phyloP scores from a whole-genome alignment of 352 stramenopile species.

The Aphanomyces euteiches region DNA sequence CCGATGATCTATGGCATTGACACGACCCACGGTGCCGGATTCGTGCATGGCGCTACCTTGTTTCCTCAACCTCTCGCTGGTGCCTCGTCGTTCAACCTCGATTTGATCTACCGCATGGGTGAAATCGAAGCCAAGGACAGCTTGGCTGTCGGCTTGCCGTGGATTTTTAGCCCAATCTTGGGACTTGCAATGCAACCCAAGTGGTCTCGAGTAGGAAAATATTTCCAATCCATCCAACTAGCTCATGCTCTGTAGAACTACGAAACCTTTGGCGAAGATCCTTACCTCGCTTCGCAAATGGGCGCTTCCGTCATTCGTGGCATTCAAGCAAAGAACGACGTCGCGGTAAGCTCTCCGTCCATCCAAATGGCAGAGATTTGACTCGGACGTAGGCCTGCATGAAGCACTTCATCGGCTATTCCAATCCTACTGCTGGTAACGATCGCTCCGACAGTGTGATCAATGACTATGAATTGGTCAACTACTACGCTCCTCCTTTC shows the following conservation, averaged over 20 bases:
- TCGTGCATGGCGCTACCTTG: conserved; percentile 71
- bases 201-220: neutral
- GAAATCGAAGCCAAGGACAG: conserved; percentile 79
- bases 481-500: conserved; percentile 82
- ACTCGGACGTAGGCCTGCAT: conserved; percentile 55
- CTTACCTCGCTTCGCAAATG: conserved; percentile 76
- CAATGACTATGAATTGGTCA: conserved; percentile 74
- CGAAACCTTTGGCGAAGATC: conserved; percentile 94
- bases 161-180: conserved; percentile 88
- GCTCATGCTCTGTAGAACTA: conserved; percentile 43
- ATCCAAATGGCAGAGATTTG: neutral
- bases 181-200: conserved; percentile 72
- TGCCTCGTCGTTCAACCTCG: conserved; percentile 84
- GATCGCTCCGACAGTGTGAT: conserved; percentile 73
- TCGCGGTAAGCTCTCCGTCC: conserved; percentile 33
- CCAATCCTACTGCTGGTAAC: conserved; percentile 71
- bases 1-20: conserved; percentile 87
- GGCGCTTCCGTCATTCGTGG: conserved; percentile 68
- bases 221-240: neutral
- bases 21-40: conserved; percentile 88
- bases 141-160: conserved; percentile 79
- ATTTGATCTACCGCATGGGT: conserved; percentile 63
- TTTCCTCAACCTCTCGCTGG: conserved; percentile 88
- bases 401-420: conserved; percentile 89
- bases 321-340: conserved; percentile 64